Conservation (phyloP, 164 flowering plant genomes). For the Santalum album region DNA sequence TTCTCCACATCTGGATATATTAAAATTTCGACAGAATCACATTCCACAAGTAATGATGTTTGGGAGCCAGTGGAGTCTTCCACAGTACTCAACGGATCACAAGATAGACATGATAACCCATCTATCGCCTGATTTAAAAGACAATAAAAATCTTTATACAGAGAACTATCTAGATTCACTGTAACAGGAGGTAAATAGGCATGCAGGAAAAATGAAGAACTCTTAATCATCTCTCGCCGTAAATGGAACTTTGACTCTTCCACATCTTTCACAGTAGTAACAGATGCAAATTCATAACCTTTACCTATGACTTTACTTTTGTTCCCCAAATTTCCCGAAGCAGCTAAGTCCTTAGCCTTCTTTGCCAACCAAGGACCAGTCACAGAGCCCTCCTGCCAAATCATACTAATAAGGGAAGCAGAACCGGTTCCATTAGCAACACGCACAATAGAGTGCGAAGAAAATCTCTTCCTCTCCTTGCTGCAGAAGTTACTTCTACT, state of each 20-base stretch:
- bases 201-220: constrained; percentile 54
- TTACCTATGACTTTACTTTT: constrained; percentile 33
- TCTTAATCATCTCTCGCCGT: constrained; percentile 57
- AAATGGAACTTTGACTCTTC: constrained; percentile 32
- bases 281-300: constrained; percentile 66
- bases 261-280: constrained; percentile 35
- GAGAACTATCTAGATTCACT: constrained; percentile 32
- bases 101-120: constrained; percentile 24
- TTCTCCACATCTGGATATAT: constrained; percentile 31
- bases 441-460: constrained; percentile 41
- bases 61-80: constrained; percentile 34
- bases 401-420: constrained; percentile 43
- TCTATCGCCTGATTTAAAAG: constrained; percentile 41
- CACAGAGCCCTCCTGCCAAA: constrained; percentile 64
- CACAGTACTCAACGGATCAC: constrained; percentile 12
- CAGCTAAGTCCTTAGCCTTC: constrained; percentile 56
- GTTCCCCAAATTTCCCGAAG: constrained; percentile 34
- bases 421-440: constrained; percentile 20
- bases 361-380: constrained; percentile 65
- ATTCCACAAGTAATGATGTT: constrained; percentile 60
- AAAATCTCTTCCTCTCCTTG: constrained; percentile 19
- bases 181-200: constrained; percentile 33
- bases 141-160: constrained; percentile 30
- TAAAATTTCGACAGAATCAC: constrained; percentile 43
- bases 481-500: constrained; percentile 7